These are phyloP conservation scores for Nadsonia fulvescens DNA, from an alignment of 805 yeast genomes.

Conservation along the genomic window DNA sequence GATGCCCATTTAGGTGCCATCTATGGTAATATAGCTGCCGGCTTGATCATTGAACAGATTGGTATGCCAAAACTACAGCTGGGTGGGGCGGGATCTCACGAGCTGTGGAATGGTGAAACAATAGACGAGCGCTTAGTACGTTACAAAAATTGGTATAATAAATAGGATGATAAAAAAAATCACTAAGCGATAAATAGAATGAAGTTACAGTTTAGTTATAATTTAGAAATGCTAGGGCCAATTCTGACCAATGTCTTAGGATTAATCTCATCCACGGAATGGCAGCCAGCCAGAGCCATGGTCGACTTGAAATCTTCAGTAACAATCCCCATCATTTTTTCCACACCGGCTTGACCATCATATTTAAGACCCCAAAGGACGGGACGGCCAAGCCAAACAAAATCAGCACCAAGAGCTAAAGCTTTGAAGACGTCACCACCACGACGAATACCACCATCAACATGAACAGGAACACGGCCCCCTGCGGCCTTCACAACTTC, in stretches of 20 bases:
- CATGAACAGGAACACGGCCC: slow-evolving; percentile 34
- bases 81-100: slow-evolving; percentile 12
- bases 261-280: slow-evolving; percentile 8
- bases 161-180: too few relatives aligned
- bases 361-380: slow-evolving; percentile 47
- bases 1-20: slow-evolving; percentile 32
- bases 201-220: slow-evolving; percentile 4
- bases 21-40: slow-evolving; percentile 64
- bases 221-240: slow-evolving; percentile 7
- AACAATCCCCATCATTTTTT: slow-evolving; percentile 13
- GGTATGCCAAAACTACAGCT: slow-evolving; percentile 47
- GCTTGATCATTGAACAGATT: slow-evolving; percentile 60
- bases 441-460: slow-evolving; percentile 56
- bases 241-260: slow-evolving; percentile 7
- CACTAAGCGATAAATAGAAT: too few relatives aligned
- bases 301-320: slow-evolving; percentile 12
- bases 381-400: slow-evolving; percentile 49
- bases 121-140: slow-evolving; percentile 32
- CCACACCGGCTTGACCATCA: slow-evolving; percentile 53
- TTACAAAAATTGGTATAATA: too few relatives aligned
- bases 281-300: slow-evolving; percentile 14
- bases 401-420: slow-evolving; percentile 49
- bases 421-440: slow-evolving; percentile 55
- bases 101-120: slow-evolving; percentile 42
- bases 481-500: slow-evolving; percentile 26